phyloP scores from a whole-genome alignment of 306 rosid genomes.

The Trifolium subterraneum region DNA sequence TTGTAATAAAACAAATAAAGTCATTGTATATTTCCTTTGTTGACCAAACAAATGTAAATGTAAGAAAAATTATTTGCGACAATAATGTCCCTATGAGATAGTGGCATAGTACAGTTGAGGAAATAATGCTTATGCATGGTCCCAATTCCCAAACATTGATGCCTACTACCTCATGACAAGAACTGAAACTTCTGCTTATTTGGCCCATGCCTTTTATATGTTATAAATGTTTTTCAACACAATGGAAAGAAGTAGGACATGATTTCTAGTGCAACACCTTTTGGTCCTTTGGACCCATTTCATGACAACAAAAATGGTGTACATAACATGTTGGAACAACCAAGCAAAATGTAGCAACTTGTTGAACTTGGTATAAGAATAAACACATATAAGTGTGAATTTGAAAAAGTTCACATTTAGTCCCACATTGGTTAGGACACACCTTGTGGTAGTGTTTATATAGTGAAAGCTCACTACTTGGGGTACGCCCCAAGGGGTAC shows the following conservation, averaged over 20 bases:
- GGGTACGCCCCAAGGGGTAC: no score
- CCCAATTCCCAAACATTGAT: background rate
- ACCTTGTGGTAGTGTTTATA: no score
- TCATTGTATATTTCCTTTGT: background rate
- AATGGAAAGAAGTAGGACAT: slow-evolving; percentile 11
- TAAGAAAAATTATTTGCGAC: background rate
- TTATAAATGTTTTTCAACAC: background rate
- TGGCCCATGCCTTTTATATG: background rate
- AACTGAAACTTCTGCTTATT: background rate
- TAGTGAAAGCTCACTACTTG: no score
- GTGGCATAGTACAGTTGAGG: slow-evolving; percentile 14
- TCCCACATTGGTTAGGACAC: no score
- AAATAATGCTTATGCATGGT: slow-evolving; percentile 6
- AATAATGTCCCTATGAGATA: background rate
- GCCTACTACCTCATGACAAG: slow-evolving; percentile 9
- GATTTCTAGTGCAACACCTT: slow-evolving; percentile 19
- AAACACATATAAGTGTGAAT: no score
- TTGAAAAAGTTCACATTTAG: no score
- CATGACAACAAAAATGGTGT: background rate
- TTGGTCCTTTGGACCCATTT: background rate
- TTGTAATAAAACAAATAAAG: background rate
- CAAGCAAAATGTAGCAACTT: no score
- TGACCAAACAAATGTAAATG: background rate
- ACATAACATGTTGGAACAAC: no score
- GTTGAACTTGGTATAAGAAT: no score